These are phyloP conservation scores for Beta vulgaris DNA, from an alignment of 148 eudicot species.

Conservation along the genomic window DNA sequence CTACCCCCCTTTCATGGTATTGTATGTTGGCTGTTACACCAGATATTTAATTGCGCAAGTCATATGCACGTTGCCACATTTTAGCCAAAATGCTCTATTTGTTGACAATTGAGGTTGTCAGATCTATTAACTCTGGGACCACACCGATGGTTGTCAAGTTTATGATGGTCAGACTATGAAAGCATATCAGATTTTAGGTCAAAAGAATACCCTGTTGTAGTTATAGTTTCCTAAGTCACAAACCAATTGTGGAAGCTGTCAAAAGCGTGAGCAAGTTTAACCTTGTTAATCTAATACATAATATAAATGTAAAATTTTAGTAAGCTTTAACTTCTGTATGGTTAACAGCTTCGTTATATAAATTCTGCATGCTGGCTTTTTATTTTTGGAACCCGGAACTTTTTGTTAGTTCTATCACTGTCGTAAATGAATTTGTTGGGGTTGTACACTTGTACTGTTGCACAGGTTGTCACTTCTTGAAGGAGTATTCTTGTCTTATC, in stretches of 20 bases:
- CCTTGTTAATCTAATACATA: too few species aligned
- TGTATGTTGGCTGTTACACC: neutral
- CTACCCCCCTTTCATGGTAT: neutral
- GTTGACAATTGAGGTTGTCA: neutral
- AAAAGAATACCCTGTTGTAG: neutral
- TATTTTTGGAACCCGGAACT: too few species aligned
- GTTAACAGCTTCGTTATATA: too few species aligned
- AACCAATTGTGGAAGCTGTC: neutral
- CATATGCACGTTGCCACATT: neutral
- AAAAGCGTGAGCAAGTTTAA: too few species aligned
- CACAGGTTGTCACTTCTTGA: too few species aligned
- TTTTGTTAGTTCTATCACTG: too few species aligned
- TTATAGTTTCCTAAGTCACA: neutral
- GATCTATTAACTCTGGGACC: neutral
- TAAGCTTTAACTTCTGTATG: too few species aligned
- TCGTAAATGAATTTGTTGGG: too few species aligned
- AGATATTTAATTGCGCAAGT: neutral
- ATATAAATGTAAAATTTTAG: too few species aligned
- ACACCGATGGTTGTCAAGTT: neutral
- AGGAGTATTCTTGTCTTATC: too few species aligned
- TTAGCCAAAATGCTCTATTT: neutral
- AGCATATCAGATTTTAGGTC: neutral
- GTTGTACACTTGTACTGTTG: too few species aligned
- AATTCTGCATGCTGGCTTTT: too few species aligned
- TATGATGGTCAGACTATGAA: neutral